Base-by-base conservation (phyloP, 768 basidiomycete genomes). In the Mycena belliarum region DNA sequence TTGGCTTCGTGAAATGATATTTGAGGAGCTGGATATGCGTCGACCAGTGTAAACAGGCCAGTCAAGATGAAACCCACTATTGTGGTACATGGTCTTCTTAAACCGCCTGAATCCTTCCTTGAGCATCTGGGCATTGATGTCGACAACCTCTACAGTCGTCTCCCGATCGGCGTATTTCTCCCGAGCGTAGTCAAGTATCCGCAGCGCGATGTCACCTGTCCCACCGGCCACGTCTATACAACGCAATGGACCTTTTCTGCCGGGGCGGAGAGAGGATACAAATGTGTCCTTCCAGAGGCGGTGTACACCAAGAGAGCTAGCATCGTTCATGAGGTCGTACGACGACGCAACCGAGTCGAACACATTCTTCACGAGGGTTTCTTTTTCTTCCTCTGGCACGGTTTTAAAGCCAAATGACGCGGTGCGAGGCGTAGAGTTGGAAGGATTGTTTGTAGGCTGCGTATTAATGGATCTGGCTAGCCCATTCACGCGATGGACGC, bases 301-400 rank as follows among this genome's bases (percentile, higher is more conserved):
- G 69, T 98, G 97, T 11, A 98, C 88, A 33, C 97, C 97, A 60
- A 98, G 75, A 4, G 97, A 98, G 72, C 95, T 91, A n/a, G 95
- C 93, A 69, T 98, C 97, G 79, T 99, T 99, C 96, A 99, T 97
- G 40, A 98, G 72, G 73, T 98, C 97, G 75, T 99, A 99, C 43
- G 83, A 89, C 33, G 92, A 89, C 41, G 97, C 95, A 55, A 99
- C 97, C 8, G 93, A 96, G 68, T 92, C 87, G 75, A 99, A 99
- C 49, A 99, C 95, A 62, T 83, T 83, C 66, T 91, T 93, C 60
- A 99, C 97, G 44, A 98, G 80, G 2, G 82, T 75, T 75, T 98
- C 96, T 70, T 99, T 99, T 33, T 81, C 71, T 32, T 90, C 86
- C 69, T 93, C 90, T 15, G 90, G 89, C 3, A 99, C 87, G 8